These are phyloP conservation scores for Magnolia changhungtana DNA, from an alignment of 164 flowering plant genomes.

Conservation along the genomic window DNA sequence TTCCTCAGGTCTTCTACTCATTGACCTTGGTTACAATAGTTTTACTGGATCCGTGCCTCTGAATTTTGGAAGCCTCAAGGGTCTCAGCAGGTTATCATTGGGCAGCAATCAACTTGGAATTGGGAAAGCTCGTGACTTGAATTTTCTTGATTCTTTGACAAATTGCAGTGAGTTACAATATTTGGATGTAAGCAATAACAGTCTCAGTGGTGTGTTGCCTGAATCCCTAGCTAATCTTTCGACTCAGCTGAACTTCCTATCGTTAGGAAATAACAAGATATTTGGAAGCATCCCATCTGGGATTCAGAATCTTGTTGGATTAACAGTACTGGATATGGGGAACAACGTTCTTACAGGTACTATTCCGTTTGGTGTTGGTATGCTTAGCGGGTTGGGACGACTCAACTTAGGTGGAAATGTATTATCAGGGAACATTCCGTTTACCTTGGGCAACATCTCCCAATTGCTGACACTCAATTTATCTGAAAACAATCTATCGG, in stretches of 20 bases:
- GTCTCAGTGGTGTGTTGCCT: conserved; percentile 8
- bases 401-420: not conserved
- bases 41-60: conserved; percentile 13
- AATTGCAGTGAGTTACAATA: conserved; percentile 6
- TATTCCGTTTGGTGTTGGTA: conserved; percentile 5
- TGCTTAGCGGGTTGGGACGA: not conserved
- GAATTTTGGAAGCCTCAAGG: not conserved
- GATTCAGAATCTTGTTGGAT: conserved; percentile 7
- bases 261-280: conserved; percentile 2
- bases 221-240: conserved; percentile 13
- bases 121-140: conserved; percentile 3
- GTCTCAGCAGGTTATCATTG: not conserved
- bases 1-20: not conserved
- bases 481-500: not conserved
- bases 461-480: not conserved
- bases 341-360: not conserved
- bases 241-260: not conserved
- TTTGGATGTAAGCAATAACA: not conserved
- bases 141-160: conserved; percentile 7
- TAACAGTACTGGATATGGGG: not conserved
- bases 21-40: conserved; percentile 8
- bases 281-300: conserved; percentile 13
- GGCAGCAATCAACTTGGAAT: conserved; percentile 1
- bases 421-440: not conserved
- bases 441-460: not conserved